Evolutionary conservation across 2,329 filamentous ascomycete species (phyloP).

Genomic region (Calonectria montana): DNA sequence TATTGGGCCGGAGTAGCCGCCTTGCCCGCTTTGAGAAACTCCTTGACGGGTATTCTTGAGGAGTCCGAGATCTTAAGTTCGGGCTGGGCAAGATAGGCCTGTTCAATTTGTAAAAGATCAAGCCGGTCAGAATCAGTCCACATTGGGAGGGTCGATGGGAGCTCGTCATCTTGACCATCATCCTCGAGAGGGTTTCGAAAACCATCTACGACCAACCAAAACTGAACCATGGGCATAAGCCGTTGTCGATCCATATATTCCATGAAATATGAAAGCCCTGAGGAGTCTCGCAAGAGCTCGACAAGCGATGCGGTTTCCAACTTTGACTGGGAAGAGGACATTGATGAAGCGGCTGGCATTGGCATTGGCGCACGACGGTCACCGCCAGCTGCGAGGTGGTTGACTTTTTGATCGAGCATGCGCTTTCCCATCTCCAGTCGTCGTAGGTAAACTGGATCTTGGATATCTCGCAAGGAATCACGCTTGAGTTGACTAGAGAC

Average conservation of each 20-base stretch:
- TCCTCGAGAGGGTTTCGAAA: constrained; percentile 95
- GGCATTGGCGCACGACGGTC: constrained; percentile 53
- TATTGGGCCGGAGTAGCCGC: constrained; percentile 85
- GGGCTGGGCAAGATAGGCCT: constrained; percentile 85
- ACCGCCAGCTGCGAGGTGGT: constrained; percentile 78
- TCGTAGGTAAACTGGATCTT: constrained; percentile 88
- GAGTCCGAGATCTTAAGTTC: constrained; percentile 82
- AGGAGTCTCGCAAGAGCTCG: constrained; percentile 89
- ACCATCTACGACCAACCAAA: constrained; percentile 98
- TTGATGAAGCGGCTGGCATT: constrained; percentile 39
- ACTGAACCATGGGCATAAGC: constrained; percentile 91
- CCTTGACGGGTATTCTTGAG: constrained; percentile 76
- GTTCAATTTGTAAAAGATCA: constrained; percentile 91
- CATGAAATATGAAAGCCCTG: constrained; percentile 98
- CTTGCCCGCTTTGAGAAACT: constrained; percentile 83
- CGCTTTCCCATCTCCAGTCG: constrained; percentile 92
- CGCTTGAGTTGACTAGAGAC: constrained; percentile 91
- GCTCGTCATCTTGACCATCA: constrained; percentile 71
- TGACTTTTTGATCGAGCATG: constrained; percentile 89
- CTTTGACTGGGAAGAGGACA: constrained; percentile 60
- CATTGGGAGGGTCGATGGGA: constrained; percentile 69
- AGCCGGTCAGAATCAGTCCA: constrained; percentile 88
- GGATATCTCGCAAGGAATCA: constrained; percentile 80
- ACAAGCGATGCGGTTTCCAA: constrained; percentile 81
- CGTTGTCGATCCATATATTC: constrained; percentile 97